Conservation (phyloP, 2,329 filamentous ascomycete genomes). For the Fusarium penzigii region DNA sequence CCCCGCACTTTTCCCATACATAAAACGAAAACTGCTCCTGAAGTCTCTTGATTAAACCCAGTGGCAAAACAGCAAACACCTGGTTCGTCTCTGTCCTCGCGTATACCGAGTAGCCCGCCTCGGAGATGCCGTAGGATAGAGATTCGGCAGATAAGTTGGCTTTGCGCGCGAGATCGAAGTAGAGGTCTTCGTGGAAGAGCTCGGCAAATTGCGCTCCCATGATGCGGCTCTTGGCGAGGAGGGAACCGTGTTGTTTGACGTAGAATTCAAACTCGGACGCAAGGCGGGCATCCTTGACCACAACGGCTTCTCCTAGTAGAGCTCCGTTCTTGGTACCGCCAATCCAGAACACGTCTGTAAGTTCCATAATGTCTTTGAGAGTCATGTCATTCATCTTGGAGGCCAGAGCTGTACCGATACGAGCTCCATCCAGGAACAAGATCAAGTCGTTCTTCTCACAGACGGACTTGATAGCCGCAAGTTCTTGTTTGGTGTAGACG, state of each 20-base stretch:
- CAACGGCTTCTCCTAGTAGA: slow-evolving; percentile 50
- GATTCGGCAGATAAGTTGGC: slow-evolving; percentile 47
- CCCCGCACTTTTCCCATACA: slow-evolving; percentile 46
- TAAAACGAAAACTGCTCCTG: slow-evolving; percentile 49
- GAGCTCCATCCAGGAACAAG: slow-evolving; percentile 50
- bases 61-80: slow-evolving; percentile 48
- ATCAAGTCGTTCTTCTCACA: slow-evolving; percentile 45
- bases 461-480: slow-evolving; percentile 42
- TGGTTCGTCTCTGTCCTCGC: slow-evolving; percentile 53
- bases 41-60: slow-evolving; percentile 38
- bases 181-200: slow-evolving; percentile 46
- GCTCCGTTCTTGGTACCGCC: slow-evolving; percentile 55
- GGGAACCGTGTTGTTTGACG: slow-evolving; percentile 52
- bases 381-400: slow-evolving; percentile 45
- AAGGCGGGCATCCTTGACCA: slow-evolving; percentile 44
- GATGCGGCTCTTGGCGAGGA: slow-evolving; percentile 51
- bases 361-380: slow-evolving; percentile 44
- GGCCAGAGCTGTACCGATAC: slow-evolving; percentile 45
- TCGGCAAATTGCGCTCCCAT: slow-evolving; percentile 52
- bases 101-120: slow-evolving; percentile 42
- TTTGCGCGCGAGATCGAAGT: slow-evolving; percentile 46
- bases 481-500: slow-evolving; percentile 45
- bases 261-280: slow-evolving; percentile 51
- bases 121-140: slow-evolving; percentile 44
- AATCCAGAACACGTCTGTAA: slow-evolving; percentile 57